These are phyloP conservation scores for Xylona heveae DNA, from an alignment of 495 filamentous ascomycete species.

Conservation along the genomic window DNA sequence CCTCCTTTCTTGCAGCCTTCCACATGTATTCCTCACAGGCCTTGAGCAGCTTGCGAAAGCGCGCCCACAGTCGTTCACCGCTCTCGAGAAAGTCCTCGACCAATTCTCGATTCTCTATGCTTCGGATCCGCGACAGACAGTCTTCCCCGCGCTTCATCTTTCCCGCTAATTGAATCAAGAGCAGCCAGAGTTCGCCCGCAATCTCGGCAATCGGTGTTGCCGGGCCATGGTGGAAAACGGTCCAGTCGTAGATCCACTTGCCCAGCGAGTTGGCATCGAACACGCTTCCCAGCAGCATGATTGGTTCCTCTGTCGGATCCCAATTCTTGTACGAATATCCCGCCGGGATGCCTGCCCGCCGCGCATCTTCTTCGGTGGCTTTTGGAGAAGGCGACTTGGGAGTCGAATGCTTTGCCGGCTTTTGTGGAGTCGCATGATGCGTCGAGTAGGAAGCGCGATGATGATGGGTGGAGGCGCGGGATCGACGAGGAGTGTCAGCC, in stretches of 20 bases:
- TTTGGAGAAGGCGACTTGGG: slow-evolving; percentile 24
- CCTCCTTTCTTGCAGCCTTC: slow-evolving; percentile 45
- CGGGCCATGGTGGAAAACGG: slow-evolving; percentile 74
- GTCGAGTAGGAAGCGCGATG: slow-evolving; percentile 5
- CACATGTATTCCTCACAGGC: slow-evolving; percentile 86
- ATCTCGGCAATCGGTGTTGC: slow-evolving; percentile 76
- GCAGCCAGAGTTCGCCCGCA: slow-evolving; percentile 85
- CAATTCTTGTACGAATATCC: slow-evolving; percentile 98
- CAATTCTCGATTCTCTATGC: slow-evolving; percentile 49
- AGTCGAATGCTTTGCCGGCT: slow-evolving; percentile 11
- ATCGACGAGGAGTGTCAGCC: too few relatives aligned
- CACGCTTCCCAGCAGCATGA: slow-evolving; percentile 83
- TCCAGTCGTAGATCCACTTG: slow-evolving; percentile 99
- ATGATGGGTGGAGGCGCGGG: too few relatives aligned
- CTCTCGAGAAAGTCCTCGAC: slow-evolving; percentile 83
- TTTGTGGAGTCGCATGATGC: slow-evolving; percentile 1
- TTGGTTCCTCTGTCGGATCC: slow-evolving; percentile 85
- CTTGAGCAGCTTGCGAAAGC: slow-evolving; percentile 74
- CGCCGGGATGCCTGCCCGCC: slow-evolving; percentile 57
- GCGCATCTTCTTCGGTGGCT: slow-evolving; percentile 74
- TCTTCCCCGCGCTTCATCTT: slow-evolving; percentile 89
- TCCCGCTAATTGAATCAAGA: slow-evolving; percentile 86
- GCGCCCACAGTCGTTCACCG: slow-evolving; percentile 69
- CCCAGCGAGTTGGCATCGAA: slow-evolving; percentile 95
- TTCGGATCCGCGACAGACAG: slow-evolving; percentile 49